Evolutionary conservation across 1,284 basidiomycete species (phyloP).

Genomic region (Microbotryomycetes sp.): DNA sequence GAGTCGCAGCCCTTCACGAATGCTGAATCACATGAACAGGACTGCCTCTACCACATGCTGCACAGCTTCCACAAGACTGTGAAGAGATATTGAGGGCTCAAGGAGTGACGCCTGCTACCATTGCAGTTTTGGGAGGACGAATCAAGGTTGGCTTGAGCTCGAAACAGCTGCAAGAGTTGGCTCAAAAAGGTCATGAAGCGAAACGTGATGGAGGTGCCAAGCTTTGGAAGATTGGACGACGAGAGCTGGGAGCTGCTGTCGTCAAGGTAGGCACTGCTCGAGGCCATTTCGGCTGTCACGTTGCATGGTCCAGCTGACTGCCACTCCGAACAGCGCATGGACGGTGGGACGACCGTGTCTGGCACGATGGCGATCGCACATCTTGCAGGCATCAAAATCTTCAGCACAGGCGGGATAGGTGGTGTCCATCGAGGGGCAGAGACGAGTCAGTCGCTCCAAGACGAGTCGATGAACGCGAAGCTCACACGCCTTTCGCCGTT

Average conservation of each 20-base stretch:
- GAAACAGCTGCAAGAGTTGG: slow-evolving; percentile 63
- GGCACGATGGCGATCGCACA: slow-evolving; percentile 78
- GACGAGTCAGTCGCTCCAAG: slow-evolving; percentile 53
- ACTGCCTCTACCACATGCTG: slow-evolving; percentile 29
- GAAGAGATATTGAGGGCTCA: slow-evolving; percentile 70
- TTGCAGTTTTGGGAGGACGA: slow-evolving; percentile 74
- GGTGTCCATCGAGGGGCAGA: slow-evolving; percentile 93
- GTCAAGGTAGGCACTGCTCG: slow-evolving; percentile 20
- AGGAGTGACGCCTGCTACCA: slow-evolving; percentile 80
- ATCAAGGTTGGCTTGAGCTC: slow-evolving; percentile 75
- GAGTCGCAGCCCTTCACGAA: background rate
- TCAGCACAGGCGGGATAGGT: slow-evolving; percentile 50
- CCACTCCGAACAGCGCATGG: slow-evolving; percentile 34
- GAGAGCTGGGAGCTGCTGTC: slow-evolving; percentile 65
- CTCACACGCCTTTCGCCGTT: background rate
- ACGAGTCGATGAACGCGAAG: too few relatives aligned
- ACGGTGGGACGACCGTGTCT: slow-evolving; percentile 88
- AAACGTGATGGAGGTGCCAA: slow-evolving; percentile 39
- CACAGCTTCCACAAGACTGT: slow-evolving; percentile 22
- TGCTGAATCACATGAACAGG: slow-evolving; percentile 6
- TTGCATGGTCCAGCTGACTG: background rate
- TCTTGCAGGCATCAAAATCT: slow-evolving; percentile 61
- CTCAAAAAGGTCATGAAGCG: slow-evolving; percentile 45
- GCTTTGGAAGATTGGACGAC: slow-evolving; percentile 58
- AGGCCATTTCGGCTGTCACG: background rate